Conservation (phyloP, 129 eudicot genomes). For the Sambucus nigra region DNA sequence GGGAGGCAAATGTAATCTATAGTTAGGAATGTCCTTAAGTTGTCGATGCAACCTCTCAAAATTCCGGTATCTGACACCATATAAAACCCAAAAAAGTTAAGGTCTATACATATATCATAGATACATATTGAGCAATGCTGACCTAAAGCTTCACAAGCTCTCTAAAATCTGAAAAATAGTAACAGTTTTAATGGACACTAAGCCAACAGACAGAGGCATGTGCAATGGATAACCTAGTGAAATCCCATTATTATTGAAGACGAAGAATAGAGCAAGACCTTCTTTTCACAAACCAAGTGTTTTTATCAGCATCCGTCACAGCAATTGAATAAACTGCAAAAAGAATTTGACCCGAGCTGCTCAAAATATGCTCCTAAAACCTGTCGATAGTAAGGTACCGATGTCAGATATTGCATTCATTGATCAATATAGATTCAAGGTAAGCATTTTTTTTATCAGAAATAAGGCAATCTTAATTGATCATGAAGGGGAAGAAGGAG, state of each 20-base stretch:
- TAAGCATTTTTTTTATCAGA: no score
- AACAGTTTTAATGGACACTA: neutral
- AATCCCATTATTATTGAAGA: conserved; percentile 4
- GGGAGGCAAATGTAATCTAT: conserved; percentile 87
- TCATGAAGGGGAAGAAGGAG: neutral
- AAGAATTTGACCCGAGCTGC: conserved; percentile 73
- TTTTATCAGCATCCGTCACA: conserved; percentile 67
- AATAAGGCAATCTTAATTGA: neutral
- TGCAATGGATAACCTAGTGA: conserved; percentile 4
- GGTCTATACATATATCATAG: neutral
- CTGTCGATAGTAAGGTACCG: conserved; percentile 29
- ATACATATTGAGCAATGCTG: neutral
- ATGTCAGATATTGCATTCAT: neutral
- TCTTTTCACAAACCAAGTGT: conserved; percentile 93
- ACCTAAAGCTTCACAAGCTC: neutral
- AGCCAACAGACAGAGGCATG: neutral
- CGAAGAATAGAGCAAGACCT: conserved; percentile 38
- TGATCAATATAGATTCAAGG: neutral
- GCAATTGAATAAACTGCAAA: conserved; percentile 96
- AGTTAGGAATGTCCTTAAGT: conserved; percentile 96
- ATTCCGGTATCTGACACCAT: conserved; percentile 72
- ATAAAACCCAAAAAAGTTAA: neutral
- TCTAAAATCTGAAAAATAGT: neutral
- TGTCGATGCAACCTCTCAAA: conserved; percentile 95
- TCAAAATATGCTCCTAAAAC: conserved; percentile 95